phyloP scores from a whole-genome alignment of 2,329 filamentous ascomycete species.

The Fusarium mundagurra region DNA sequence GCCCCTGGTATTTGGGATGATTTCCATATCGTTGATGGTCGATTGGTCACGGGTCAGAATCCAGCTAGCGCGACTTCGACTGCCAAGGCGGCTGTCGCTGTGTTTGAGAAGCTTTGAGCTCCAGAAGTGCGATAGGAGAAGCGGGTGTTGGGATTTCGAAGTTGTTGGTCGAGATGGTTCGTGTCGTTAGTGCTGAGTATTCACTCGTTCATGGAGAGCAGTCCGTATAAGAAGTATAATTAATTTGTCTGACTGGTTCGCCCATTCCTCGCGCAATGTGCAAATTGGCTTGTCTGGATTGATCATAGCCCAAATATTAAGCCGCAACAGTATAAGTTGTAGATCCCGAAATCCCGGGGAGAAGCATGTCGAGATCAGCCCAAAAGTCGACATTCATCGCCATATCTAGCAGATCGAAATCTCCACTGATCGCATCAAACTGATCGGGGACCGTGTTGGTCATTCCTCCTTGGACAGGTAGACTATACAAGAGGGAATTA shows the following conservation, averaged over 20 bases:
- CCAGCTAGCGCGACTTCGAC: constrained; percentile 14
- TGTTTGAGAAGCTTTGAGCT: not conserved
- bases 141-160: not conserved
- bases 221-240: rapidly evolving
- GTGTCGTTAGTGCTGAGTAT: rapidly evolving
- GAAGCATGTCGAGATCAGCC: constrained; percentile 8
- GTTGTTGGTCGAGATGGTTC: not conserved
- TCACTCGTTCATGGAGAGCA: rapidly evolving
- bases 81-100: constrained; percentile 1
- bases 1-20: constrained; percentile 12
- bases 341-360: not conserved
- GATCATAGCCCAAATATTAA: not conserved
- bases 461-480: rapidly evolving
- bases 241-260: not conserved
- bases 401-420: constrained; percentile 18
- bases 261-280: rapidly evolving
- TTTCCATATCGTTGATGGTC: constrained; percentile 7
- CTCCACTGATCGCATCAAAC: not conserved
- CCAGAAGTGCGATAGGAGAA: no score
- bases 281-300: rapidly evolving
- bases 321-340: not conserved
- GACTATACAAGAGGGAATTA: not conserved
- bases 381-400: constrained; percentile 18
- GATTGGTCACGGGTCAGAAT: constrained; percentile 14
- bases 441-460: not conserved